A percentile compares a stretch with the other conserved stretches of the same genome.
Conservation (phyloP, 768 basidiomycete genomes). For the Mycena galopus region DNA sequence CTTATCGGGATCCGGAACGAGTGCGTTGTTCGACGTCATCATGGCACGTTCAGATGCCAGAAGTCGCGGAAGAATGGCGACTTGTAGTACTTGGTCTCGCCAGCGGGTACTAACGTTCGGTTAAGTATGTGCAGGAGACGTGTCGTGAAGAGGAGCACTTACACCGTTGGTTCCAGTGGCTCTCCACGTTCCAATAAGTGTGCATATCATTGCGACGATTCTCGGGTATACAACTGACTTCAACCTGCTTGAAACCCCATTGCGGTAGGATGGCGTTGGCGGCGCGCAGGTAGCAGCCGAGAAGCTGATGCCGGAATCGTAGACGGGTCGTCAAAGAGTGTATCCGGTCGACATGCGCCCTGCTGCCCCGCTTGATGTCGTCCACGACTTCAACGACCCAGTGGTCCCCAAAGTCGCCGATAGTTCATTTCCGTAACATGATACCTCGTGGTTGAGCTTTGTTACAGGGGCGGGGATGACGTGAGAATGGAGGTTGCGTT, state of each 20-base stretch:
- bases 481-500: conserved; percentile 95
- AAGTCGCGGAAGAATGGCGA: conserved; percentile 98
- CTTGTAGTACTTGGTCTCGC: conserved; percentile 84
- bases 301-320: conserved; percentile 80
- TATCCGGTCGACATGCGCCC: conserved; percentile 72
- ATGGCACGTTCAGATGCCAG: conserved; percentile 99
- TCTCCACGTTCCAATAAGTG: conserved; percentile 99
- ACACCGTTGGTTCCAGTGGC: conserved; percentile 96
- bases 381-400: conserved; percentile 97
- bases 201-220: conserved; percentile 84
- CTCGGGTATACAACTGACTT: conserved; percentile 93
- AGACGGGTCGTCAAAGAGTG: conserved; percentile 93
- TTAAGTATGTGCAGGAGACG: conserved; percentile 1
- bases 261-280: conserved; percentile 92
- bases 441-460: conserved; percentile 92
- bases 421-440: conserved; percentile 93
- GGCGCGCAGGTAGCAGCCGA: conserved; percentile 92
- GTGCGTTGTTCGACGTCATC: conserved; percentile 99
- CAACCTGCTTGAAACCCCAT: conserved; percentile 99
- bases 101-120: conserved; percentile 78
- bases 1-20: conserved; percentile 97
- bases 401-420: conserved; percentile 91
- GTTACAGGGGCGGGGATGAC: conserved; percentile 87
- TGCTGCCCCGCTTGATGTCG: conserved; percentile 78
- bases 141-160: conserved; percentile 51